These are phyloP conservation scores for Phytopythium litorale DNA, from an alignment of 352 stramenopile species.

Conservation along the genomic window DNA sequence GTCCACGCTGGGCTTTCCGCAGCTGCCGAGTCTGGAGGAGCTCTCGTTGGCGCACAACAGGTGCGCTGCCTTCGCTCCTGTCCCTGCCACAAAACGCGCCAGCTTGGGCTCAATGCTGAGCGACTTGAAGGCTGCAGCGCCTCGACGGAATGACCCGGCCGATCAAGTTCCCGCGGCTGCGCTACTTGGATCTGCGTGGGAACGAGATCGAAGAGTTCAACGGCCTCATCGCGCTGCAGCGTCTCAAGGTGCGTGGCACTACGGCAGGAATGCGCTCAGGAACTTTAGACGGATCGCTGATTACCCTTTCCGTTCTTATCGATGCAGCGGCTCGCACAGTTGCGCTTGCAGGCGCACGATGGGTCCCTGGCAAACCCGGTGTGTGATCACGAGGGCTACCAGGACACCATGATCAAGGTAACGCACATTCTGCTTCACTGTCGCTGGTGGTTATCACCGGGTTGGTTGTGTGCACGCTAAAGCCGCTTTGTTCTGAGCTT, in stretches of 20 bases:
- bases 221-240: constrained; percentile 37
- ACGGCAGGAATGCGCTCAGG: neutral
- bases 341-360: constrained; percentile 59
- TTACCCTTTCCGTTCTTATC: neutral
- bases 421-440: neutral
- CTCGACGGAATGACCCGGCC: constrained; percentile 58
- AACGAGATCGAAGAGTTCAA: constrained; percentile 51
- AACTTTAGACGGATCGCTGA: neutral
- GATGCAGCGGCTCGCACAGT: constrained; percentile 38
- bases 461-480: neutral
- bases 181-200: constrained; percentile 66
- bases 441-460: neutral
- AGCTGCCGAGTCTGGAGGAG: constrained; percentile 59
- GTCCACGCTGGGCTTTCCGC: constrained; percentile 53
- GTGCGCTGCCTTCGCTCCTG: constrained; percentile 11
- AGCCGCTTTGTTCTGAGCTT: neutral
- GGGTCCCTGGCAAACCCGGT: constrained; percentile 57
- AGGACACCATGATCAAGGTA: constrained; percentile 39
- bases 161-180: constrained; percentile 67
- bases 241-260: constrained; percentile 35
- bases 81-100: no score
- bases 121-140: constrained; percentile 24
- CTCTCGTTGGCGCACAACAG: constrained; percentile 74
- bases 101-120: neutral
- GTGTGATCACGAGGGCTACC: constrained; percentile 61